These are phyloP conservation scores for Kondoa malvinella DNA, from an alignment of 768 basidiomycete species.

Conservation along the genomic window DNA sequence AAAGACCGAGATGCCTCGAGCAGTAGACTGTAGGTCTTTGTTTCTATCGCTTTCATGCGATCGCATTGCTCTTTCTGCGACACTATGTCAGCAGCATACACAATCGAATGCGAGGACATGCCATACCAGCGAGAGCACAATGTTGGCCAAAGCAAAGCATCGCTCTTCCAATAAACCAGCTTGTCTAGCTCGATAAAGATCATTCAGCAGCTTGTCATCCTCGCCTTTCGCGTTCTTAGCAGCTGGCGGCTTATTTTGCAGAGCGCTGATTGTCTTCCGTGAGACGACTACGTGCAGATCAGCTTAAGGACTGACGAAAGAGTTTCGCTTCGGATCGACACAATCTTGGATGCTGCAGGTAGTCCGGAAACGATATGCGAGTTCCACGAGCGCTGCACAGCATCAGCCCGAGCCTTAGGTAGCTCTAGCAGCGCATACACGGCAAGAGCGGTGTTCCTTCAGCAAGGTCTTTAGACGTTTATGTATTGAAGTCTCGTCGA, in stretches of 20 bases:
- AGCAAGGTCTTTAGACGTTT: neutral
- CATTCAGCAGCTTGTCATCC: neutral
- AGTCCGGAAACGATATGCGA: neutral
- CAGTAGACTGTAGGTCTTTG: neutral
- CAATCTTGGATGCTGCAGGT: neutral
- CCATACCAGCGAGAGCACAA: neutral
- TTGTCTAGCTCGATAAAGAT: neutral
- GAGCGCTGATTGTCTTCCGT: no score
- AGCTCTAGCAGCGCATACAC: no score
- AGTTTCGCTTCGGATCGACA: neutral
- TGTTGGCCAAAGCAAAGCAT: neutral
- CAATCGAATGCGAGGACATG: neutral
- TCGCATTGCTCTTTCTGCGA: neutral
- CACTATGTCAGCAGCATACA: neutral
- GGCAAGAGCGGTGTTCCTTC: neutral
- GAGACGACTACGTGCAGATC: no score
- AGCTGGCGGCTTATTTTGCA: neutral
- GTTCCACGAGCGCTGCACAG: constrained; percentile 6
- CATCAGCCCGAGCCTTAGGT: no score
- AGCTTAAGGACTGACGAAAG: neutral
- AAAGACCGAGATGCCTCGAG: neutral
- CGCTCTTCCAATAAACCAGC: neutral
- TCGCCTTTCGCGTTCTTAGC: neutral
- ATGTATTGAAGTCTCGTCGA: neutral
- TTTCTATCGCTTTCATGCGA: neutral